Evolutionary conservation across 331 rosid genomes (phyloP), one percentile per base, ranked within the genome.

Genomic region (Spiraea crenata): DNA sequence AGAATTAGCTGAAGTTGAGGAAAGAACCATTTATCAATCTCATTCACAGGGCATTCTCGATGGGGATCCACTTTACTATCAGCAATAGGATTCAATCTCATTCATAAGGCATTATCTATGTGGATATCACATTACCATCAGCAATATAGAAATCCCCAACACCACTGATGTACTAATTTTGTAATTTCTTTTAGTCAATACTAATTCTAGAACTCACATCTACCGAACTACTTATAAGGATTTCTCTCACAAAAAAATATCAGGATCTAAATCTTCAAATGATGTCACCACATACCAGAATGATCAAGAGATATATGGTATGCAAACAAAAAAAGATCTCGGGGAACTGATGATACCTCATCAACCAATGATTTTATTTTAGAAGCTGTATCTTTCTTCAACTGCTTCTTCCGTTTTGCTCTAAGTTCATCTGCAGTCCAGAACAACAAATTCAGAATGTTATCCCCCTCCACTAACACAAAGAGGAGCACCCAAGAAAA

Each of bases 301-400:
- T 39, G 67, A 45, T 34, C 71, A 67, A 70, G 7, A 57, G 44
- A 46, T 39, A 55, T 37, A 46, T 20, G 51, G 4, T 72, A 69
- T 50, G 42, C n/a, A 51, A 19, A 19, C 3, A 0, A 74, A 9
- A 9, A 76, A 74, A 52, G 35, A 70, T 65, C 25, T 65, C 66
- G 64, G 67, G 74, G 56, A 73, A 82, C 17, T 37, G 48, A 39
- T 70, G 63, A 63, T 72, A 93, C 99, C 97, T 93, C 99, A 48
- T 93, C 96, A 52, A 93, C 96, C 85, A 93, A 63, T 68, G 98
- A 90, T 83, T 91, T 91, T 16, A 93, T 82, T 86, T 93, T 93
- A 68, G 95, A 87, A 80, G 99, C 95, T 64, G 97, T 91, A 82
- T 93, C 99, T 76, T 89, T 93, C 91, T 83, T 91, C 81, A 95